Evolutionary conservation across 352 stramenopile species (phyloP), one percentile per base, ranked within the genome.

Genomic region (Globisporangium spiculum): DNA sequence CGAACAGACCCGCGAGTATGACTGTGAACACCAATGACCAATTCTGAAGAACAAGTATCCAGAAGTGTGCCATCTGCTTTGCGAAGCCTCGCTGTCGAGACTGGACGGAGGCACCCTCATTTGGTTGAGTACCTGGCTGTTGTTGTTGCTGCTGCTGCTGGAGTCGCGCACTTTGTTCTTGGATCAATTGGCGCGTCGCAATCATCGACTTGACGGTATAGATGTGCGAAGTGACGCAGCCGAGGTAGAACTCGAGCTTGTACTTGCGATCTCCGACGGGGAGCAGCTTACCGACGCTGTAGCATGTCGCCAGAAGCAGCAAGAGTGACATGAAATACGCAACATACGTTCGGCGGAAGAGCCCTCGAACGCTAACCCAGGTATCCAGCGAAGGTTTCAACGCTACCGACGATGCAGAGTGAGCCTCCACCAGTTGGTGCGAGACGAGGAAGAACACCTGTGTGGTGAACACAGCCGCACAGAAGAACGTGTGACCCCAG

Each of bases 181-280:
- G 41, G 41, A 65, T 65, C 27, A 57, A 44, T 18, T 46, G 60
- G 14, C 60, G 46, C 41, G 27, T 65, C 5, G 41, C 55, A 20
- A 44, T 65, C 16, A 56, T n/a, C 14, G 26, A 44, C 20, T 65
- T 41, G 7, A 20, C 22, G 7, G 44, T 56, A 18, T 46, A 65
- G 2, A 24, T 46, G 7, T 57, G 26, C 14, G 60, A 56, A 2
- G 41, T 20, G 24, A 57, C 22, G 26, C 60, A 65, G 3, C 12
- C 10, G 24, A 44, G 20, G 60, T 57, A 56, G 41, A 65, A 65
- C 27, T 56, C 60, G 38, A 65, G 27, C 20, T 44, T 41, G 60
- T 56, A 41, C 4, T 24, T 30, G 32, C 56, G 56, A 20, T 30
- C 8, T 2, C 27, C 3, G 1, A 32, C 3, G 6, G 56, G 32